Evolutionary conservation across 2,329 filamentous ascomycete species (phyloP), one percentile per base, ranked within the genome.

Genomic region (Thielaviopsis populi): DNA sequence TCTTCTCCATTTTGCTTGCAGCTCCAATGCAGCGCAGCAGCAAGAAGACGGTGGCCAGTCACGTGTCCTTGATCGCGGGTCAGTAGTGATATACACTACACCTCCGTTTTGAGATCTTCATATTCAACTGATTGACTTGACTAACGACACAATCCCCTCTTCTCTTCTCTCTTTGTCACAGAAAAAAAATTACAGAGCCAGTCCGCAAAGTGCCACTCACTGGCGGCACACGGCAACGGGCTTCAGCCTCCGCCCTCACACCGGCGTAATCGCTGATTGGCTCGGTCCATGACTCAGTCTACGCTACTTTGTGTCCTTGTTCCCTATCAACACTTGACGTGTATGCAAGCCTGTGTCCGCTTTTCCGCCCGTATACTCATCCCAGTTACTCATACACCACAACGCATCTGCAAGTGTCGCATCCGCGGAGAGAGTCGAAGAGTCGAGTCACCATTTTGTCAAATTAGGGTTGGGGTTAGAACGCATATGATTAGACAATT

Each of bases 161-260:
- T 46, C n/a, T 46, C 8, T 19, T 24, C 2, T 24, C 3, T 24
- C 7, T 8, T 11, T 6, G 11, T 50, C 22, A 13, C 11, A 15
- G 27, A 50, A 22, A 30, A 7, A 4, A 2, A 10, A 17, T n/a
- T 30, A 1, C 15, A n/a, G 17, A 30, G 33, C 33, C 33, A 5
- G n/a, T 8, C 33, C 33, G 33, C 53, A n/a, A 33, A 1, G 30
- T 37, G 27, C 27, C 53, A 10, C 13, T 54, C 10, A 30, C 17
- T 54, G 3, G 7, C 50, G 50, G 50, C 27, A 56, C 27, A 56
- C 50, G 24, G 30, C 30, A 19, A 42, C 50, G 61, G 50, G 50
- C 50, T 63, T 63, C 61, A 58, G 50, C 61, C 61, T 63, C 61
- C 61, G 50, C 50, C 37, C 41, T 33, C 22, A 19, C 43, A 11